Evolutionary conservation across 257 asterid genomes (phyloP).

Genomic region (Nicotiana knightiana): DNA sequence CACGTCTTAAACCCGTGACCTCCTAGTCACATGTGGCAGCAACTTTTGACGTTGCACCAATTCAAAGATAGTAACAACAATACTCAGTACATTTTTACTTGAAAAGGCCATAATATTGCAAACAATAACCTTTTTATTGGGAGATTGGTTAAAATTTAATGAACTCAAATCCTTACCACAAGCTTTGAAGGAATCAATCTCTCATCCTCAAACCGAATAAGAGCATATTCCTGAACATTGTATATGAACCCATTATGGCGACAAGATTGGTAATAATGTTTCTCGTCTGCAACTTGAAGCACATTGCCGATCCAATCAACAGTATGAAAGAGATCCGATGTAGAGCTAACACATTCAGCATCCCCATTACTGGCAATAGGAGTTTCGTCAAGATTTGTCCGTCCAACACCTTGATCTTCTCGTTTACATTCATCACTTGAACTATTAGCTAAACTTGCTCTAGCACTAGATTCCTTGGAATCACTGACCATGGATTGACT

Average conservation of each 20-base stretch:
- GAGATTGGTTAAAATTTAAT: background rate
- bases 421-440: background rate
- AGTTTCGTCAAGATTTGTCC: conserved; percentile 34
- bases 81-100: background rate
- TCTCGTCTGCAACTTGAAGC: conserved; percentile 47
- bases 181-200: conserved; percentile 67
- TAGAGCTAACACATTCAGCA: conserved; percentile 26
- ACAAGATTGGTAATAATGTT: conserved; percentile 57
- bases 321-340: conserved; percentile 29
- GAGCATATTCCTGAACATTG: conserved; percentile 54
- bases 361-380: conserved; percentile 26
- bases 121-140: background rate
- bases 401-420: conserved; percentile 26
- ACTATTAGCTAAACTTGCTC: conserved; percentile 2
- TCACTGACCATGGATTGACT: background rate
- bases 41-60: conserved; percentile 7
- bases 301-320: conserved; percentile 70
- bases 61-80: conserved; percentile 13
- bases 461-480: conserved; percentile 4
- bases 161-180: conserved; percentile 50
- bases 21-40: conserved; percentile 9
- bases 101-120: background rate
- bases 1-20: background rate
- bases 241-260: conserved; percentile 52
- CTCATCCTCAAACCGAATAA: conserved; percentile 45